Percentiles rank a stretch among this genome's conserved stretches.
Evolutionary conservation across 495 filamentous ascomycete species (phyloP).

Genomic region (Xylaria castorea): DNA sequence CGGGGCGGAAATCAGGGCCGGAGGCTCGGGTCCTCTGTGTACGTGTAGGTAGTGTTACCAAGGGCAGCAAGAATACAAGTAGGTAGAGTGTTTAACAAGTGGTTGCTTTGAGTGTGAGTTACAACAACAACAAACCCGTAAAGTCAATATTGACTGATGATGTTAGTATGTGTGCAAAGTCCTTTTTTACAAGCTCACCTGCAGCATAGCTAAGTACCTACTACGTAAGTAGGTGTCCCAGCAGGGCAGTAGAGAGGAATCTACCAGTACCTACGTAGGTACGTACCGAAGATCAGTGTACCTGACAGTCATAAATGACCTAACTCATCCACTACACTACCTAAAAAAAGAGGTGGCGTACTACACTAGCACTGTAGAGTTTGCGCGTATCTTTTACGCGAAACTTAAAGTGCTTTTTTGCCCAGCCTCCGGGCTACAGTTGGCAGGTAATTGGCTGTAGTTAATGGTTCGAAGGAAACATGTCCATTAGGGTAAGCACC

Average conservation of each 20-base stretch:
- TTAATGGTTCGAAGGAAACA: neutral
- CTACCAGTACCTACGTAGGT: too few relatives aligned
- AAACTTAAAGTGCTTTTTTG: constrained; percentile 15
- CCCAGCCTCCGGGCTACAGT: constrained; percentile 1
- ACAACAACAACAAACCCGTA: neutral
- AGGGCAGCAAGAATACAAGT: neutral
- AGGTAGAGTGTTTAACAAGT: neutral
- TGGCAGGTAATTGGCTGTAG: neutral
- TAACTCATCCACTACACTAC: neutral
- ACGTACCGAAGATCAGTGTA: neutral
- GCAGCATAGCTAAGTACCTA: too few relatives aligned
- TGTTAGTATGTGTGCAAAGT: neutral
- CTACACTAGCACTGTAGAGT: neutral
- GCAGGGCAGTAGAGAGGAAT: neutral
- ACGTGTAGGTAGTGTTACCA: neutral
- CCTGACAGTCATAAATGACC: too few relatives aligned
- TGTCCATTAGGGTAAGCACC: neutral
- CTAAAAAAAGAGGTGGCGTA: neutral
- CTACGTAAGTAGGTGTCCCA: neutral
- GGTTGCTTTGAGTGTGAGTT: neutral
- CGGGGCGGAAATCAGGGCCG: neutral
- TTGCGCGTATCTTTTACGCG: constrained; percentile 5
- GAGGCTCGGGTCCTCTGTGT: neutral
- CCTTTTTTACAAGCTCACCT: neutral
- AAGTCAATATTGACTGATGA: constrained; percentile 6